Evolutionary conservation across 768 basidiomycete genomes (phyloP).

Genomic region (Termitomyces eurrhizus): DNA sequence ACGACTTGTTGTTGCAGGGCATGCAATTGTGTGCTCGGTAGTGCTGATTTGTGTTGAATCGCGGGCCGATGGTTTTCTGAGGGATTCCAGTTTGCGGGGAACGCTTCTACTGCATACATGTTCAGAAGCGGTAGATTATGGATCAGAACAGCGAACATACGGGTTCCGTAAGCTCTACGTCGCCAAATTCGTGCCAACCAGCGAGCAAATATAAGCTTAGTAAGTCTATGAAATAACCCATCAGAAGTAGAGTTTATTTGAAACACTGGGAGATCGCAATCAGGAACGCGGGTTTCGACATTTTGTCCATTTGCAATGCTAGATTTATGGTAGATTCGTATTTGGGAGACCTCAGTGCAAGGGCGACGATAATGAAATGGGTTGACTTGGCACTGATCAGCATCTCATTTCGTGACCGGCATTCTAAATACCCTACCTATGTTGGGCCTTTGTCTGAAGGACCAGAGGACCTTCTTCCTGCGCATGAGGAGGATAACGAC

Average conservation of each 20-base stretch:
- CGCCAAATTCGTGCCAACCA: background rate
- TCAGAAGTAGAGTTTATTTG: background rate
- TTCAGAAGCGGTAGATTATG: background rate
- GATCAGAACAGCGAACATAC: background rate
- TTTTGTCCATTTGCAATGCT: background rate
- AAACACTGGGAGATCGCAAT: background rate
- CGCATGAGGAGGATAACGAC: background rate
- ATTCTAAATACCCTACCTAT: background rate
- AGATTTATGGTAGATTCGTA: background rate
- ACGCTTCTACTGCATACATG: background rate
- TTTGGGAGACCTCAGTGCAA: background rate
- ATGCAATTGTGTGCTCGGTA: background rate
- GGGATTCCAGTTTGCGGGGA: background rate
- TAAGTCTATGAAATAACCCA: background rate
- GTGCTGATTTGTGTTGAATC: background rate
- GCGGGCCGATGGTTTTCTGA: background rate
- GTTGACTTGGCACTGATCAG: background rate
- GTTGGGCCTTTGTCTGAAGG: background rate
- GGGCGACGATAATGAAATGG: background rate
- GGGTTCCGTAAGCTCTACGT: background rate
- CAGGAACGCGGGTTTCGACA: background rate
- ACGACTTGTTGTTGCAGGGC: background rate
- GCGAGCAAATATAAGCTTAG: background rate
- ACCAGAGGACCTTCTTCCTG: background rate
- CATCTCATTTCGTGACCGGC: no score